phyloP scores from a whole-genome alignment of 257 asterid species.

The Nicotiana otophora region DNA sequence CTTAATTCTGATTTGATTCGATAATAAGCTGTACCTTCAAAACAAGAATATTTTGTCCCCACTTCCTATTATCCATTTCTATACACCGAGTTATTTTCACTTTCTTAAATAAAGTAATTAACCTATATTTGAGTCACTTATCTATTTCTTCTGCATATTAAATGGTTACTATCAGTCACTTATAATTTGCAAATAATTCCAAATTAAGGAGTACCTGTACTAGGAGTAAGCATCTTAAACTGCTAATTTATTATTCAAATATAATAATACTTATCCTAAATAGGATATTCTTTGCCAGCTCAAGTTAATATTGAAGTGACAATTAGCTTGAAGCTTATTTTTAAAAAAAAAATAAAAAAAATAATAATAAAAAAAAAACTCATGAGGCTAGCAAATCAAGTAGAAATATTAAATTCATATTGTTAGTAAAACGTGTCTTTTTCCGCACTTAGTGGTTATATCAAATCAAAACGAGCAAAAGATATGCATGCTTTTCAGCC shows the following conservation, averaged over 20 bases:
- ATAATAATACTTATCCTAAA: background rate
- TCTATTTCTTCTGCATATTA: background rate
- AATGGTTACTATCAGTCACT: background rate
- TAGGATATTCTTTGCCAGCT: background rate
- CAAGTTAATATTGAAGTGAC: background rate
- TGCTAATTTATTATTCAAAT: background rate
- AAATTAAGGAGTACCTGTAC: background rate
- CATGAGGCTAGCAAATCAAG: too few relatives aligned
- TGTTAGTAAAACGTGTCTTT: too few relatives aligned
- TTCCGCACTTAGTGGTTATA: too few relatives aligned
- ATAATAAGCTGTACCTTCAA: background rate
- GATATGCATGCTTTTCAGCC: too few relatives aligned
- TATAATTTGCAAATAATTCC: background rate
- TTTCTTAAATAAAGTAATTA: too few relatives aligned
- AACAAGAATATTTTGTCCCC: background rate
- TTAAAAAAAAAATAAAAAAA: too few relatives aligned
- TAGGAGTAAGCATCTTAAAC: background rate
- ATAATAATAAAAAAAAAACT: too few relatives aligned
- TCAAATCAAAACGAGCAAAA: too few relatives aligned
- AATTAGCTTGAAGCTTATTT: background rate
- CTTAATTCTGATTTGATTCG: background rate
- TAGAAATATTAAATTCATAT: too few relatives aligned
- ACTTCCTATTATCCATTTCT: background rate
- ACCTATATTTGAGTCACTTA: background rate
- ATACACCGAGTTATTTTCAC: background rate